phyloP scores from a whole-genome alignment of 805 yeast species.

The Lipomyces yamanashiensis region DNA sequence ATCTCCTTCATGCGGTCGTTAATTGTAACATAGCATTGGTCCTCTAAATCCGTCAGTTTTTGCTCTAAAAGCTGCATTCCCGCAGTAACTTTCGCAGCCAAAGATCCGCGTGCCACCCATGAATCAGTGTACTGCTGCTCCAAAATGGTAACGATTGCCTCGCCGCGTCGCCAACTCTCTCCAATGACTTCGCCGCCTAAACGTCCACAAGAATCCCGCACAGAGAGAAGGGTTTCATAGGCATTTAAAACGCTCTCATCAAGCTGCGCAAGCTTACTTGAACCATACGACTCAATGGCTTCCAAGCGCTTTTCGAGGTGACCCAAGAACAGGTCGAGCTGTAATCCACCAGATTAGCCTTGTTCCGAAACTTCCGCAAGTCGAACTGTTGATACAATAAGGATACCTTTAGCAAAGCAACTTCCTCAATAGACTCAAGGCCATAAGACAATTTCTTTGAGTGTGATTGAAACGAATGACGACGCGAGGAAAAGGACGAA shows the following conservation, averaged over 20 bases:
- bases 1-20: slow-evolving; percentile 19
- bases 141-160: slow-evolving; percentile 41
- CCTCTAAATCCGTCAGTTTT: slow-evolving; percentile 44
- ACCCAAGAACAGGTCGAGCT: slow-evolving; percentile 38
- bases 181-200: slow-evolving; percentile 42
- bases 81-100: slow-evolving; percentile 38
- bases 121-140: slow-evolving; percentile 39
- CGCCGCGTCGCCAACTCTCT: slow-evolving; percentile 45
- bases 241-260: slow-evolving; percentile 44
- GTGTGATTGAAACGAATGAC: slow-evolving; percentile 33
- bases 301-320: slow-evolving; percentile 41
- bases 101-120: slow-evolving; percentile 32
- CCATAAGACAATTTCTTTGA: slow-evolving; percentile 21
- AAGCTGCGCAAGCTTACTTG: slow-evolving; percentile 40
- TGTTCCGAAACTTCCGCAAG: slow-evolving; percentile 4
- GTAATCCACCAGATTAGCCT: slow-evolving; percentile 39
- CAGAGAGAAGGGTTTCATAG: slow-evolving; percentile 39
- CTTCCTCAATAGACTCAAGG: slow-evolving; percentile 27
- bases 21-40: slow-evolving; percentile 37
- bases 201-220: slow-evolving; percentile 39
- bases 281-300: slow-evolving; percentile 44
- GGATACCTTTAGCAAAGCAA: slow-evolving; percentile 26
- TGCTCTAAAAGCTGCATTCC: slow-evolving; percentile 45
- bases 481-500: slow-evolving; percentile 35
- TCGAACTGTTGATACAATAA: not conserved